A percentile compares a stretch with the other conserved stretches of the same genome.
phyloP scores from a whole-genome alignment of 75 land plant species.

The Azolla pinnata region DNA sequence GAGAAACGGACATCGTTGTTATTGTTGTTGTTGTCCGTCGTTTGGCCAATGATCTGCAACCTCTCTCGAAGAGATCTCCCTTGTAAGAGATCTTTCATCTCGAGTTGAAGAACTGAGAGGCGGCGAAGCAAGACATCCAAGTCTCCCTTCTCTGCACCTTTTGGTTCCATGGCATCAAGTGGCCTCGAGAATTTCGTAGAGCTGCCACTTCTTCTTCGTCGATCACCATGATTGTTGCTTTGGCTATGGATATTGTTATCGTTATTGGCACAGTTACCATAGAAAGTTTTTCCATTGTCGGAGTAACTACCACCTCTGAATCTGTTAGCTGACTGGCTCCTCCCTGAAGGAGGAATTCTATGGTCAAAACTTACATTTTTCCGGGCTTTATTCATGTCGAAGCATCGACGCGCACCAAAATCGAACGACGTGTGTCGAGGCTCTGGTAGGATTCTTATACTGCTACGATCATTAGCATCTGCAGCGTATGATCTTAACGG shows the following conservation, averaged over 20 bases:
- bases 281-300: not conserved
- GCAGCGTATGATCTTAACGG: not conserved
- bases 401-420: no score
- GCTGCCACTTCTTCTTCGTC: no score
- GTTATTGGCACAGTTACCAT: no score
- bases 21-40: no score
- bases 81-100: slow-evolving; percentile 4
- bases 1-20: not conserved
- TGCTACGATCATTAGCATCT: not conserved
- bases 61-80: slow-evolving; percentile 11
- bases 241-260: no score
- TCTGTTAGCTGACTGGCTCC: slow-evolving; percentile 1
- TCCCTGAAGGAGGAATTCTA: not conserved
- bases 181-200: not conserved
- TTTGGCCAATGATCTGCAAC: slow-evolving; percentile 6
- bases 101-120: slow-evolving; percentile 5
- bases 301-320: not conserved
- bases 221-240: no score
- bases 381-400: not conserved
- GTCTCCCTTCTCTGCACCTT: not conserved
- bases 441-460: no score
- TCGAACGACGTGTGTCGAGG: not conserved
- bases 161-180: not conserved
- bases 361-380: not conserved
- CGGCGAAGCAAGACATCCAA: slow-evolving; percentile 3